Evolutionary conservation across 2,329 filamentous ascomycete species (phyloP), one percentile per base, ranked within the genome.

Genomic region (Lachnellula occidentalis): DNA sequence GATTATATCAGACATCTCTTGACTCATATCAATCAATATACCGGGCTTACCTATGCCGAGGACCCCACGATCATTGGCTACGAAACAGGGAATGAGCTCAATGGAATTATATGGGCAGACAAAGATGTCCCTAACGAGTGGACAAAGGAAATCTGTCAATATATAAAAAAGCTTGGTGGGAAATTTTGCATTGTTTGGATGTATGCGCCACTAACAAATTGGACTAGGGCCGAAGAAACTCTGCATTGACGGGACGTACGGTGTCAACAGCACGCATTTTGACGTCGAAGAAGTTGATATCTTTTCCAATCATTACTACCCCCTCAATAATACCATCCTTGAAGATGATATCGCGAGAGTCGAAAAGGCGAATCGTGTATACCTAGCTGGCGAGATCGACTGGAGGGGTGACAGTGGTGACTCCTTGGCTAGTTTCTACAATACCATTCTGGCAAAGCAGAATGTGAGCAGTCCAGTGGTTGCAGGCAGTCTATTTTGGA

Each of bases 1-100:
- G 66, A 66, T 51, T 78, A 77, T 62, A 72, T 78, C 60, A 61
- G 66, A 22, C 67, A 70, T 36, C 67, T 77, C 31, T 56, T 78
- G 47, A 75, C 73, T 1, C 76, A 78, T 58, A 63, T 69, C 15
- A 78, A 78, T 59, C 69, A 68, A 34, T 74, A 74, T 61, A 78
- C 72, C 8, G 71, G 72, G 50, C 64, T 76, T 3, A 73, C 72
- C 1, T 77, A 76, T 56, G 76, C 74, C 12, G 71, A 76, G 52
- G 76, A 78, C 58, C 72, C 75, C 5, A 77, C 75, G 3, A 77
- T 78, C 53, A 76, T 77, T 55, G 75, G 74, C 11, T 76, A 74
- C 58, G 75, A 78, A 64, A 77, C 73, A 0, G 76, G 76, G 7
- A 78, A 78, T 61, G 76, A 78, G 61, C 71, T 78, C 5, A 66